Base-by-base conservation (phyloP, 179 eudicot genomes). In the Beta macrorhiza region DNA sequence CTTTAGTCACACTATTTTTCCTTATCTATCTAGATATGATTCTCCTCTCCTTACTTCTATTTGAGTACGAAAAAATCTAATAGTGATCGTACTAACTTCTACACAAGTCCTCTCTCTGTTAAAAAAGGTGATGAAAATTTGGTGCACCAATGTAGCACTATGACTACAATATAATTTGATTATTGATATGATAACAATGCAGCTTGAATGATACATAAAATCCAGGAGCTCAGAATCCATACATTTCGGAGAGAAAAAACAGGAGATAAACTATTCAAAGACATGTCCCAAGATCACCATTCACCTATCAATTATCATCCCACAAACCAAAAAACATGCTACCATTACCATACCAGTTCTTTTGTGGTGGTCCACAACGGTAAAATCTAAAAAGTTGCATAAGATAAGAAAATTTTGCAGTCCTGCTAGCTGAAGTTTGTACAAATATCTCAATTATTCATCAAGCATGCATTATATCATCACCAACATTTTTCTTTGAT, bases 171-270 rank as follows among this genome's bases (percentile, higher is more conserved):
- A 69, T n/a, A 63, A 58, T 58, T 67, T 11, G 22, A 69, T 53
- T 62, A 62, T n/a, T 62, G 63, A 25, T 20, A 56, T 3, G 0
- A 37, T 44, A 20, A 53, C 59, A 84, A 84, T 68, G 87, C 79
- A 81, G 17, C 45, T 78, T 84, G 82, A 79, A 84, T 84, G 84
- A 84, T 52, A 25, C 62, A 67, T 29, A 67, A 47, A 73, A 72
- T 63, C 68, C 79, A 81, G 75, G 37, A 64, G 29, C 65, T 5
- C 20, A 37, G 11, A 3, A 76, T 44, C 58, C 17, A 42, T 7
- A 16, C 29, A 51, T 2, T 9, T n/a, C 42, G 42, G 42, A 7
- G 75, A 84, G 78, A 78, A 12, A 76, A 65, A 77, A 37, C 16
- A 25, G 79, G 78, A 73, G 29, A 72, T 67, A 73, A 69, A 76